A percentile compares a stretch with the other conserved stretches of the same genome.
Evolutionary conservation across 176 grass and related monocot genomes (phyloP).

Genomic region (Triticum dicoccoides): DNA sequence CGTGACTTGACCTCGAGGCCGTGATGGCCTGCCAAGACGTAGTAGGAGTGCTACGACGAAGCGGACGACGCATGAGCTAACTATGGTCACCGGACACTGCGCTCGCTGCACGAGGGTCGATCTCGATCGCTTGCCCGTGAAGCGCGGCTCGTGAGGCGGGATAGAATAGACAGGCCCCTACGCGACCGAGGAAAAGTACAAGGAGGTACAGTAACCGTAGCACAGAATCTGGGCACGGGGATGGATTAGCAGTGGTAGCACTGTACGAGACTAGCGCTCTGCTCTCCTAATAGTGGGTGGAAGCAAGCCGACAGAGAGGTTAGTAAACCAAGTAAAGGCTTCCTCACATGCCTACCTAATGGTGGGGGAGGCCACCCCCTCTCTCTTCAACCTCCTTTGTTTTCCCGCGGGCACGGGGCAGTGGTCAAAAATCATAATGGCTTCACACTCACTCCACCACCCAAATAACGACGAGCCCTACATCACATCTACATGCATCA

Average conservation of each 20-base stretch:
- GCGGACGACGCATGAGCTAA: conserved; percentile 35
- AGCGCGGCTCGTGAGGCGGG: not conserved
- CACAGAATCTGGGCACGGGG: conserved; percentile 22
- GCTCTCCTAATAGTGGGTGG: not conserved
- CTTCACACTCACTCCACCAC: conserved; percentile 38
- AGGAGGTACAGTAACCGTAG: not conserved
- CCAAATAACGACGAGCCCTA: conserved; percentile 16
- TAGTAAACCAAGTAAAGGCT: conserved; percentile 28
- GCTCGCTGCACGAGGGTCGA: not conserved
- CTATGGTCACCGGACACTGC: not conserved
- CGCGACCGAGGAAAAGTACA: not conserved
- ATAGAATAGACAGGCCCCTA: not conserved
- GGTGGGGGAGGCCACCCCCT: not conserved
- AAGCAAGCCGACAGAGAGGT: conserved; percentile 38
- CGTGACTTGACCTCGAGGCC: conserved; percentile 20
- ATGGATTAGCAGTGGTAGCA: not conserved
- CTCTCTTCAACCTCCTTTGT: not conserved
- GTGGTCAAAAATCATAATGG: not conserved
- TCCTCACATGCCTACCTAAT: conserved; percentile 29
- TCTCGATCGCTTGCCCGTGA: conserved; percentile 15
- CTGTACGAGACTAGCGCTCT: not conserved
- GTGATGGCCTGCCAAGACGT: conserved; percentile 30
- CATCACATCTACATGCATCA: not conserved
- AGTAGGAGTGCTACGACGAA: not conserved
- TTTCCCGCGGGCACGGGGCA: not conserved